These are phyloP conservation scores for Thuja plicata DNA, from an alignment of 83 land plant genomes.

Conservation along the genomic window DNA sequence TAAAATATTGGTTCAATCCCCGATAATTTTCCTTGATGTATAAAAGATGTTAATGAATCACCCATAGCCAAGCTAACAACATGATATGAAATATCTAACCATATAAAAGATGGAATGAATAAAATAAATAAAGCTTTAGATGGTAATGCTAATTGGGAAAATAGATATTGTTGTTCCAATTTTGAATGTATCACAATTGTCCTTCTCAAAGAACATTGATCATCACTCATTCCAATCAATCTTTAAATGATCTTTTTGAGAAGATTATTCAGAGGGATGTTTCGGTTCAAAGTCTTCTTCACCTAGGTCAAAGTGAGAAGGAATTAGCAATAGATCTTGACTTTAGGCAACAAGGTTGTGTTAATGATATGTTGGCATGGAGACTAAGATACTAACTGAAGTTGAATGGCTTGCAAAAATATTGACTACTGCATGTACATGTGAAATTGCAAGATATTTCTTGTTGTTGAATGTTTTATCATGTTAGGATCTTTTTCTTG, in stretches of 20 bases:
- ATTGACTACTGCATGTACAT: slow-evolving; percentile 89
- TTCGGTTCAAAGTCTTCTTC: slow-evolving; percentile 93
- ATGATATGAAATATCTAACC: too few relatives aligned
- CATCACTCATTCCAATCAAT: slow-evolving; percentile 99
- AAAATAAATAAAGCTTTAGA: too few relatives aligned
- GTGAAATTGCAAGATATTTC: slow-evolving; percentile 98
- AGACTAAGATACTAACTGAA: slow-evolving; percentile 83
- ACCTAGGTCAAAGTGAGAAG: slow-evolving; percentile 99
- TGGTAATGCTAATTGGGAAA: too few relatives aligned
- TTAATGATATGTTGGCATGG: slow-evolving; percentile 97
- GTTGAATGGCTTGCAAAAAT: slow-evolving; percentile 94
- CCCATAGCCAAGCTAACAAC: too few relatives aligned
- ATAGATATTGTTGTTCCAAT: slow-evolving; percentile 99
- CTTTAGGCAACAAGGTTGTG: slow-evolving; percentile 98
- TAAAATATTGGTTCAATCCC: too few relatives aligned
- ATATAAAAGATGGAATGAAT: too few relatives aligned
- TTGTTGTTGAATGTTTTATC: slow-evolving; percentile 97
- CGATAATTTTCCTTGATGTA: too few relatives aligned
- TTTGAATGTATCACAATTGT: slow-evolving; percentile 97
- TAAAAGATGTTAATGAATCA: too few relatives aligned
- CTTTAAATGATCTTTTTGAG: slow-evolving; percentile 98
- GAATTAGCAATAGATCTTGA: slow-evolving; percentile 94
- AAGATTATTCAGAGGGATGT: slow-evolving; percentile 99
- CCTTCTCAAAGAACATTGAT: slow-evolving; percentile 96
- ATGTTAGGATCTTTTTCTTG: slow-evolving; percentile 95